A percentile compares a stretch with the other conserved stretches of the same genome.
Evolutionary conservation across 192 early-diverging fungal genomes (phyloP).

Genomic region (Entomortierella chlamydospora): DNA sequence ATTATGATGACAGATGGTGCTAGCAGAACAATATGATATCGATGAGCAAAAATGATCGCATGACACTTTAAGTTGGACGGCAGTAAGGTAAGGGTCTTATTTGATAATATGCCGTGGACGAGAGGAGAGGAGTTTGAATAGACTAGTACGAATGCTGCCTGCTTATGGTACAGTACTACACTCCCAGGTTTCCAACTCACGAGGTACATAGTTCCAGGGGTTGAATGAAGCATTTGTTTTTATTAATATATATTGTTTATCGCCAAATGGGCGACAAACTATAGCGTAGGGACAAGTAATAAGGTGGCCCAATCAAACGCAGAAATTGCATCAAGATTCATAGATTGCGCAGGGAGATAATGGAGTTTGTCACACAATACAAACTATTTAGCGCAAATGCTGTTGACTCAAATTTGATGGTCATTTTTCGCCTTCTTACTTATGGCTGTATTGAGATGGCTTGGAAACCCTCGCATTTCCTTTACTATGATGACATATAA

Average conservation of each 20-base stretch:
- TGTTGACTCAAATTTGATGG: too few species aligned
- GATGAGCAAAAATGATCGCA: conserved; percentile 1
- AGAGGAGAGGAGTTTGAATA: too few species aligned
- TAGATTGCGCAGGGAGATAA: conserved; percentile 13
- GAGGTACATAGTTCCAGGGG: background rate
- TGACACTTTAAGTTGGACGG: background rate
- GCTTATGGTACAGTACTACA: too few species aligned
- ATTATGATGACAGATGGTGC: conserved; percentile 13
- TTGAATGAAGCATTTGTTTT: background rate
- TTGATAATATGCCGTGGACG: background rate
- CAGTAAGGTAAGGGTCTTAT: background rate
- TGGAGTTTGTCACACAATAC: conserved; percentile 9
- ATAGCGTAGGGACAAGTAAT: background rate
- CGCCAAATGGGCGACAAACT: too few species aligned
- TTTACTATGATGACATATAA: too few species aligned
- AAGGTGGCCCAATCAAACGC: conserved; percentile 1
- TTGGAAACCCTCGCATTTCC: too few species aligned
- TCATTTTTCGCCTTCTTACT: too few species aligned
- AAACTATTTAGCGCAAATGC: background rate
- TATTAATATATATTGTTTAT: background rate
- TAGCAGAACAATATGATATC: background rate
- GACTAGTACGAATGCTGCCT: too few species aligned
- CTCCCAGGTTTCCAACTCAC: too few species aligned
- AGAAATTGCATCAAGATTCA: conserved; percentile 8
- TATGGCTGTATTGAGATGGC: too few species aligned